A percentile compares a stretch with the other conserved stretches of the same genome.
Conservation (phyloP, 495 filamentous ascomycete genomes). For the Lasiosphaeria miniovina region DNA sequence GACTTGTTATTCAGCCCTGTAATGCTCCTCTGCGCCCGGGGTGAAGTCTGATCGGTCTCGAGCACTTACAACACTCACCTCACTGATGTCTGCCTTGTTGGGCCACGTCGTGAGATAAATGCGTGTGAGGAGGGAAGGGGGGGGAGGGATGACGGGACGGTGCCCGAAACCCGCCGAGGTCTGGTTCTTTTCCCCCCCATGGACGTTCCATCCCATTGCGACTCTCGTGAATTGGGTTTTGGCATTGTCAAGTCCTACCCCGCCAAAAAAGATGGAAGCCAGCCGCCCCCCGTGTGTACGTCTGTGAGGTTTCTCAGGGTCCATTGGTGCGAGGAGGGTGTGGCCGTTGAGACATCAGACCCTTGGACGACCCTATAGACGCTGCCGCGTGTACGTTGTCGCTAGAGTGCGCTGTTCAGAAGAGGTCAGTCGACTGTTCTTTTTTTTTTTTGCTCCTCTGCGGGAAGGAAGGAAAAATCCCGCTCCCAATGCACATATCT, state of each 20-base stretch:
- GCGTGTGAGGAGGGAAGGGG: background rate
- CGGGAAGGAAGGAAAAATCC: background rate
- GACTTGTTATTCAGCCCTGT: background rate
- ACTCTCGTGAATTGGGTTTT: background rate
- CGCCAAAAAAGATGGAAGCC: no score
- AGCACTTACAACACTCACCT: background rate
- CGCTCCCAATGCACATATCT: background rate
- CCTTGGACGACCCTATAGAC: slow-evolving; percentile 12
- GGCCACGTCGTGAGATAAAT: background rate
- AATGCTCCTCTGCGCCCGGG: background rate
- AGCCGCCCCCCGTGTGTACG: background rate
- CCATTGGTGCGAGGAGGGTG: slow-evolving; percentile 3
- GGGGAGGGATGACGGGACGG: background rate
- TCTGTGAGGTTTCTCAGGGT: slow-evolving; percentile 12
- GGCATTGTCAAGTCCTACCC: background rate
- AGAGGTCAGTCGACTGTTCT: slow-evolving; percentile 6
- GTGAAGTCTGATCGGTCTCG: background rate
- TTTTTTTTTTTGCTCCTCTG: background rate
- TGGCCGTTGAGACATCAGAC: slow-evolving; percentile 18
- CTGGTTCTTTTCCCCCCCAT: background rate
- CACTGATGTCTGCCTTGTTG: background rate
- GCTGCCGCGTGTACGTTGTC: slow-evolving; percentile 18
- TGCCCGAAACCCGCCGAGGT: background rate
- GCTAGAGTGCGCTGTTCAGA: background rate
- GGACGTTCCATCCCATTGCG: slow-evolving; percentile 3